These are phyloP conservation scores for Erucastrum elatum DNA, from an alignment of 345 rosid genomes.

Conservation along the genomic window DNA sequence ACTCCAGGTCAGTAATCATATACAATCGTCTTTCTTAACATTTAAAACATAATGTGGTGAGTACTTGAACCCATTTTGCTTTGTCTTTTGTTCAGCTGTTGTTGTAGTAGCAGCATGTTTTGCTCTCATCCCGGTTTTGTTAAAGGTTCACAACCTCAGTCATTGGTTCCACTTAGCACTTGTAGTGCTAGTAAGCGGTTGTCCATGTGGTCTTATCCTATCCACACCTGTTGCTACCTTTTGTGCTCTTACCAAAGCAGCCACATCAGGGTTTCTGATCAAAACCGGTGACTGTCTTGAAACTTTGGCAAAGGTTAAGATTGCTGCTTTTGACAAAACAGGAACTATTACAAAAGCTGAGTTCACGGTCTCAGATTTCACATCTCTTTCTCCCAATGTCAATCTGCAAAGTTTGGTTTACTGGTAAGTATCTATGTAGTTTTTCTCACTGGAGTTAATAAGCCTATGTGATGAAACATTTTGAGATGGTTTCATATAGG, in stretches of 20 bases:
- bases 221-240: constrained; percentile 91
- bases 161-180: constrained; percentile 76
- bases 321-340: constrained; percentile 78
- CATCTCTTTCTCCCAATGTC: constrained; percentile 42
- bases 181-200: constrained; percentile 81
- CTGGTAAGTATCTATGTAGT: constrained; percentile 49
- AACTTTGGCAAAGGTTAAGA: constrained; percentile 63
- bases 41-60: not conserved
- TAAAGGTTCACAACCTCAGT: constrained; percentile 41
- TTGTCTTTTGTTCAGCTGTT: constrained; percentile 46
- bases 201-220: constrained; percentile 86
- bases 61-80: not conserved
- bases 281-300: constrained; percentile 82
- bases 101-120: constrained; percentile 51
- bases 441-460: not conserved
- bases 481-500: constrained; percentile 41
- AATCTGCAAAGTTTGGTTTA: constrained; percentile 46
- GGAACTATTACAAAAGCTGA: constrained; percentile 90
- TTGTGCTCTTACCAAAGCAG: constrained; percentile 86
- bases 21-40: not conserved
- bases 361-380: constrained; percentile 59
- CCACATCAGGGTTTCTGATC: constrained; percentile 70
- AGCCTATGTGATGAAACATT: not conserved
- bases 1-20: constrained; percentile 63
- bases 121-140: constrained; percentile 52